Evolutionary conservation across 352 stramenopile species (phyloP).

Genomic region (Pythium myriotylum): DNA sequence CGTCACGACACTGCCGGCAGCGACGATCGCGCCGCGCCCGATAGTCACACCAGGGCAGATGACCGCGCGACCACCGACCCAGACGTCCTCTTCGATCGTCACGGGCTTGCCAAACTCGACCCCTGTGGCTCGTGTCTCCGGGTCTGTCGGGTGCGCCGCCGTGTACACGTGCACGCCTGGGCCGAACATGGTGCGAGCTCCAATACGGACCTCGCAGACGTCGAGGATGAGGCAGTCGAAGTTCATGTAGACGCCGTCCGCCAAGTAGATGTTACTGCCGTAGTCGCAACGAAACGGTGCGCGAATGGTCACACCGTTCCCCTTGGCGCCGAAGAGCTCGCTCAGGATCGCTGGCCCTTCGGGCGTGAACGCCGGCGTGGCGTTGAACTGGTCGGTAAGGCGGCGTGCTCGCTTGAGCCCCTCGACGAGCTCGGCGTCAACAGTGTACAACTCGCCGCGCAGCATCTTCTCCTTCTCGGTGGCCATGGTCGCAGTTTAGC

Average conservation of each 20-base stretch:
- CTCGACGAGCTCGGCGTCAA: slow-evolving; percentile 40
- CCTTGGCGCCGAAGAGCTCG: slow-evolving; percentile 49
- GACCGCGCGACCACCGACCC: slow-evolving; percentile 77
- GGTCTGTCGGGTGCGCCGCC: slow-evolving; percentile 76
- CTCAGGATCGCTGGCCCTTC: slow-evolving; percentile 33
- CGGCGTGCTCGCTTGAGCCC: slow-evolving; percentile 40
- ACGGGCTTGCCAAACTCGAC: slow-evolving; percentile 66
- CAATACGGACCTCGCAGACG: slow-evolving; percentile 77
- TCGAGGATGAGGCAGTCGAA: slow-evolving; percentile 89
- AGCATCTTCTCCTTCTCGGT: slow-evolving; percentile 69
- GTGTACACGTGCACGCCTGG: slow-evolving; percentile 82
- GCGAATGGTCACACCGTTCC: slow-evolving; percentile 60
- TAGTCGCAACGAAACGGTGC: slow-evolving; percentile 90
- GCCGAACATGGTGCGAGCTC: slow-evolving; percentile 69
- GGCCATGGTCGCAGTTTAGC: slow-evolving; percentile 16
- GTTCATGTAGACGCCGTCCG: slow-evolving; percentile 86
- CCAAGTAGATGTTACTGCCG: slow-evolving; percentile 80
- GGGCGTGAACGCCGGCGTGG: slow-evolving; percentile 27
- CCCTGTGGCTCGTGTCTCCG: slow-evolving; percentile 37
- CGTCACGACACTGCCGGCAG: slow-evolving; percentile 78
- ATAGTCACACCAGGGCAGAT: slow-evolving; percentile 75
- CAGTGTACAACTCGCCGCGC: slow-evolving; percentile 54
- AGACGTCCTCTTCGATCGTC: slow-evolving; percentile 84
- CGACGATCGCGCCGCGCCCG: slow-evolving; percentile 61
- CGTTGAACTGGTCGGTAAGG: slow-evolving; percentile 51